Evolutionary conservation across 148 eudicot genomes (phyloP).

Genomic region (Amaranthus hypochondriacus): DNA sequence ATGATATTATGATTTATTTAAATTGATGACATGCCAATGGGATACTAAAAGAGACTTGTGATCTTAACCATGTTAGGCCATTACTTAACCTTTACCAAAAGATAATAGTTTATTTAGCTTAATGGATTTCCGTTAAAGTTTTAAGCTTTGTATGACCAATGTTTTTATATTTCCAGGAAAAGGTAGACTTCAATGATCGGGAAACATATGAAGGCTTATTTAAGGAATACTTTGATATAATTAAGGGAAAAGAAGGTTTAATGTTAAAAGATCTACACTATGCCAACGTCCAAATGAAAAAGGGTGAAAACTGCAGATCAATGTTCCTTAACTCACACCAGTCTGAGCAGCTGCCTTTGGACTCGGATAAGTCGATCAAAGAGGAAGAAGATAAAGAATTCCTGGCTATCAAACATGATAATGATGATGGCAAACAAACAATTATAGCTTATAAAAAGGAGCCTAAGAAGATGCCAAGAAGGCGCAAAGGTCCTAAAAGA

Average conservation of each 20-base stretch:
- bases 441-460: slow-evolving; percentile 23
- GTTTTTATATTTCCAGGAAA: slow-evolving; percentile 41
- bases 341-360: slow-evolving; percentile 22
- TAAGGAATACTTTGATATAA: slow-evolving; percentile 59
- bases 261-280: slow-evolving; percentile 45
- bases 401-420: slow-evolving; percentile 31
- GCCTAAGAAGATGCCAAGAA: slow-evolving; percentile 20
- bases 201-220: slow-evolving; percentile 73
- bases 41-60: not conserved
- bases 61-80: not conserved
- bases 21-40: no score
- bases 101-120: not conserved
- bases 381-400: slow-evolving; percentile 22
- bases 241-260: slow-evolving; percentile 38
- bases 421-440: slow-evolving; percentile 25
- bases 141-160: slow-evolving; percentile 2
- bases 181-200: slow-evolving; percentile 65
- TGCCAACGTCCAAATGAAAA: slow-evolving; percentile 43
- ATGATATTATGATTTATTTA: no score
- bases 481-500: slow-evolving; percentile 38
- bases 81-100: not conserved
- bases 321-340: not conserved
- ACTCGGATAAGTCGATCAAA: slow-evolving; percentile 34
- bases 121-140: not conserved
- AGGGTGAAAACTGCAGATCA: slow-evolving; percentile 23